Conservation (phyloP, 208 protist genomes). For the Crithidia expoeki region DNA sequence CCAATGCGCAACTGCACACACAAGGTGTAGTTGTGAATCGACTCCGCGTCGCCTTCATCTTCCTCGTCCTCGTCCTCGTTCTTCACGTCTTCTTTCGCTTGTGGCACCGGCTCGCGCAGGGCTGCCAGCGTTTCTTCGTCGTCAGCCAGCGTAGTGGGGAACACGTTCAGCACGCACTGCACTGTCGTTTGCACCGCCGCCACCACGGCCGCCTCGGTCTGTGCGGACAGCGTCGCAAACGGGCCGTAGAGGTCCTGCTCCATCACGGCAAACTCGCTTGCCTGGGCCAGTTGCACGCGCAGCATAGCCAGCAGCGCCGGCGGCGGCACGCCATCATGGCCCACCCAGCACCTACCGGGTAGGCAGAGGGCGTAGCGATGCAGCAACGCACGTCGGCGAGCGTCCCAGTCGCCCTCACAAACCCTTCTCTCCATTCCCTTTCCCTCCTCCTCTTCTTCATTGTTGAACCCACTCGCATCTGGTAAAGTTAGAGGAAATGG, state of each 20-base stretch:
- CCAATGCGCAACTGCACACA: constrained; percentile 67
- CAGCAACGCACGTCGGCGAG: constrained; percentile 52
- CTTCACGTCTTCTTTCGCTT: neutral
- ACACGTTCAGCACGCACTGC: constrained; percentile 57
- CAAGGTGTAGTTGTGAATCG: constrained; percentile 49
- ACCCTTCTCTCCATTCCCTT: constrained; percentile 11
- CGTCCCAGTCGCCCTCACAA: constrained; percentile 44
- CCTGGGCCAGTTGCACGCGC: constrained; percentile 74
- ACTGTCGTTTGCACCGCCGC: constrained; percentile 54
- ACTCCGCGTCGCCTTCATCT: constrained; percentile 14
- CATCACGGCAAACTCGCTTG: constrained; percentile 71
- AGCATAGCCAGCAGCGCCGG: constrained; percentile 75
- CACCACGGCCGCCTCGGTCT: constrained; percentile 65
- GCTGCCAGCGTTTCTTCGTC: constrained; percentile 51
- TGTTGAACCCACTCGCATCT: neutral
- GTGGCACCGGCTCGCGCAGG: constrained; percentile 8
- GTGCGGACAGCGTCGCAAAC: constrained; percentile 48
- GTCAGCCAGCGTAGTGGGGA: constrained; percentile 67
- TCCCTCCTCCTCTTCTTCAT: neutral
- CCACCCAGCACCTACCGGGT: constrained; percentile 68
- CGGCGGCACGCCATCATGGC: constrained; percentile 52
- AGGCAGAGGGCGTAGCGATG: constrained; percentile 52
- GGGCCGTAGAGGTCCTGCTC: constrained; percentile 50
- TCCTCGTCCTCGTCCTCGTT: constrained; percentile 3
- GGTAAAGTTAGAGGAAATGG: constrained; percentile 75